Evolutionary conservation across 164 flowering plant genomes (phyloP), one percentile per base, ranked within the genome.

Genomic region (Aristolochia californica): DNA sequence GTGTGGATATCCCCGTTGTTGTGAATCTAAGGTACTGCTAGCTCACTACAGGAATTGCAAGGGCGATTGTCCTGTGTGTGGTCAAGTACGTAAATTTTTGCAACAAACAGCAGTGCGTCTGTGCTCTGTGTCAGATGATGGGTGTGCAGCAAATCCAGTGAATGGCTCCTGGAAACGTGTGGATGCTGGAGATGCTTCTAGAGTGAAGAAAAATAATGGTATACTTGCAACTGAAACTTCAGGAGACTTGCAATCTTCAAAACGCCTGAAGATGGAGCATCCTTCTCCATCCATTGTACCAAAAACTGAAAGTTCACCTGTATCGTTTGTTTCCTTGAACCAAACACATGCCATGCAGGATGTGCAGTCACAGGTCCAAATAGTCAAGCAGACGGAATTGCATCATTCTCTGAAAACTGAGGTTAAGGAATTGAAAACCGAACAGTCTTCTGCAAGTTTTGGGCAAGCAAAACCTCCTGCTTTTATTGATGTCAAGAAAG

Each of bases 261-360:
- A 94, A 64, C 90, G 97, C 11, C 48, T 88, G 65, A 94, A 87
- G 75, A 53, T 77, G 30, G 97, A 86, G 69, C 87, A 76, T 51
- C 62, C 77, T 28, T 71, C 83, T 23, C 79, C 80, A 5, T 59
- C 81, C 58, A 43, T 69, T 63, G 43, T 54, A 38, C 57, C 65
- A 27, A 77, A 72, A 57, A 60, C 48, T 74, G 86, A 79, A 50
- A 61, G 58, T 60, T 58, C 76, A 48, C 67, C 65, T 15, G 60
- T 62, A 25, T 65, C 78, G 23, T 63, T 66, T 55, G 62, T 82
- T 68, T 49, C 50, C 5, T 56, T 45, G 56, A 56, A 23, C 56
- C 78, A 79, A 57, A 43, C 79, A 56, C 70, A 68, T 24, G 62
- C 23, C 52, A 28, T 70, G 16, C 69, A 62, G 56, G 79, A 71